Conservation (phyloP, 768 basidiomycete genomes). For the Leccinum ochraceum region DNA sequence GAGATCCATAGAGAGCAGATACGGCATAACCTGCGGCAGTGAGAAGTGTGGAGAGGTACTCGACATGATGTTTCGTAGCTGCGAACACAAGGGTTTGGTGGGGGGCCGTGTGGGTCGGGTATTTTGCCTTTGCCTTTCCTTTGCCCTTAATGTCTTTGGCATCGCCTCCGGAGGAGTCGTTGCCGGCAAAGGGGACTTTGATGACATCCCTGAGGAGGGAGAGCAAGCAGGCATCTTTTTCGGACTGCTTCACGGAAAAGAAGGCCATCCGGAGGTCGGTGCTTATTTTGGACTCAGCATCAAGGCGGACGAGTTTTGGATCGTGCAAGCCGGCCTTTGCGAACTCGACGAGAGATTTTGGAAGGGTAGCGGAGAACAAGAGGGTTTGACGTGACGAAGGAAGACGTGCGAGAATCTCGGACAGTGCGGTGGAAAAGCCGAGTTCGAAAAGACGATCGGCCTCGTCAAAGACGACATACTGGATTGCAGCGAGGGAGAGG, state of each 20-base stretch:
- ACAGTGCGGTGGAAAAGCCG: slow-evolving; percentile 92
- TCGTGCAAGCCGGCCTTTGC: slow-evolving; percentile 95
- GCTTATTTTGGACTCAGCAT: slow-evolving; percentile 95
- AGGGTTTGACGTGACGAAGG: slow-evolving; percentile 87
- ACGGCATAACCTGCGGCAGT: slow-evolving; percentile 81
- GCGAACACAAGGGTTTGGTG: slow-evolving; percentile 95
- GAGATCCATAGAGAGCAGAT: slow-evolving; percentile 93
- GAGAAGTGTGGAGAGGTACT: slow-evolving; percentile 83
- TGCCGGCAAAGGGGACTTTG: slow-evolving; percentile 63
- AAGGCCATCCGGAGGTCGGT: slow-evolving; percentile 93
- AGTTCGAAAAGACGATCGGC: slow-evolving; percentile 98
- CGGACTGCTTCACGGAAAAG: slow-evolving; percentile 86
- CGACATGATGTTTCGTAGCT: slow-evolving; percentile 98
- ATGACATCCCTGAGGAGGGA: slow-evolving; percentile 86
- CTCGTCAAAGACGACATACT: slow-evolving; percentile 96
- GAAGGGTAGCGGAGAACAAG: slow-evolving; percentile 95
- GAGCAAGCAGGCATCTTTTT: slow-evolving; percentile 92
- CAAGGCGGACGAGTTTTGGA: slow-evolving; percentile 94
- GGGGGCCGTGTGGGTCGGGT: slow-evolving; percentile 56
- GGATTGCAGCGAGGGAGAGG: slow-evolving; percentile 80
- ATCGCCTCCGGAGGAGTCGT: slow-evolving; percentile 21
- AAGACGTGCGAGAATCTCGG: slow-evolving; percentile 88
- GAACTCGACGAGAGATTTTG: slow-evolving; percentile 94
- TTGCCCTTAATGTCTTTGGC: slow-evolving; percentile 48
- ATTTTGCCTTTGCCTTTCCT: slow-evolving; percentile 50